Base-by-base conservation (phyloP, 495 filamentous ascomycete species). In the Podospora appendiculata region DNA sequence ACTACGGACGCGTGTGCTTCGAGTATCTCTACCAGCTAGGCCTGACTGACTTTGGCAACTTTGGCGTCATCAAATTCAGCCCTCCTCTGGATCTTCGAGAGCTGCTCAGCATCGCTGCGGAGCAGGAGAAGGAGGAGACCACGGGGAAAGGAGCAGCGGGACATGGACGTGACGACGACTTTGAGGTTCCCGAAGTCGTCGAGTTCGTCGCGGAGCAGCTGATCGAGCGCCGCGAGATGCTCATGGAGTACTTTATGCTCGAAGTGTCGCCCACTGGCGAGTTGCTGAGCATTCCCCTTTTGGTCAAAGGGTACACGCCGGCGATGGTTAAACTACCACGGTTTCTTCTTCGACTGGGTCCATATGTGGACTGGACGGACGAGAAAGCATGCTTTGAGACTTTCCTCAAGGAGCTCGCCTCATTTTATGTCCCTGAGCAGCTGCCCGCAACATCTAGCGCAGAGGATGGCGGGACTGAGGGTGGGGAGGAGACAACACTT, bases 11-110 rank as follows among this genome's bases (percentile, higher is more conserved):
- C 60, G 73, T 89, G 12, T 86, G 83, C 67, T 85, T 82, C 51
- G 94, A 97, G 61, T 91, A 92, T 70, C 96, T 99, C 71, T 97
- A 99, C 71, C 94, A 99, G 69, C 72, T 97, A 43, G 94, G 91
- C 2, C 79, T 99, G 41, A 96, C 93, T 0, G 90, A 97, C 63
- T 99, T 97, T 67, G 90, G 86, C 2, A 97, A 97, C 62, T 97
- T 95, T 65, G 94, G 94, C 13, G 61, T 74, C 47, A 95, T 97
- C 58, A 78, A 76, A 8, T 88, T 97, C 51, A 79, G 85, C 47
- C 87, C 90, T 1, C 76, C 89, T 1, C 79, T 96, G 0, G 76
- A 81, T 48, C 69, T 97, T 9, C 66, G 73, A 12, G 82, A 87
- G 47, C 68, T 97, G 9, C 74, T 99, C 0, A 63, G 69, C 33